These are phyloP conservation scores for Pouteria glomerata DNA, from an alignment of 148 eudicot genomes.

Conservation along the genomic window DNA sequence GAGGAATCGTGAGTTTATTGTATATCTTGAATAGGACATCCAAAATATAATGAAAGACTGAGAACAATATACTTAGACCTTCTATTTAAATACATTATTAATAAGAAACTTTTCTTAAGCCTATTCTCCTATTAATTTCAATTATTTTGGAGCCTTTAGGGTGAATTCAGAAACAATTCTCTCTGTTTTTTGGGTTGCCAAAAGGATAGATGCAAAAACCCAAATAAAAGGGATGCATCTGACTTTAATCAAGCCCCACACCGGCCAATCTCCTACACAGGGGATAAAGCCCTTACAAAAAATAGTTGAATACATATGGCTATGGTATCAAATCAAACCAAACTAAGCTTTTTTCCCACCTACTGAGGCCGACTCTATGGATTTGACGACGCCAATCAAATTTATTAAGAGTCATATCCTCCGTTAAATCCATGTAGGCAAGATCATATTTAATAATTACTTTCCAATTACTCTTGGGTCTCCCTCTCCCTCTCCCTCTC, in stretches of 20 bases:
- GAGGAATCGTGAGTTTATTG: slow-evolving; percentile 1
- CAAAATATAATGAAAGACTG: background rate
- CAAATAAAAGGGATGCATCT: background rate
- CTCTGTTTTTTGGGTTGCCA: background rate
- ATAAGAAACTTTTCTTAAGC: background rate
- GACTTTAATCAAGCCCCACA: background rate
- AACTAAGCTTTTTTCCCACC: no score
- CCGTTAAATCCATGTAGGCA: no score
- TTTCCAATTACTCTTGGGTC: no score
- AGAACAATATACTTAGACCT: background rate
- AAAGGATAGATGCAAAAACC: background rate
- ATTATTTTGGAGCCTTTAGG: background rate
- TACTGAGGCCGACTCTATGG: no score
- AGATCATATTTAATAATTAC: no score
- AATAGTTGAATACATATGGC: background rate
- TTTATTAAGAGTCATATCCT: no score
- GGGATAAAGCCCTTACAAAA: background rate
- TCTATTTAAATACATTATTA: background rate
- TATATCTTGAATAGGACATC: slow-evolving; percentile 1
- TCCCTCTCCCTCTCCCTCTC: no score
- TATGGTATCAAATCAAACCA: no score
- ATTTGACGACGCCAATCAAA: no score
- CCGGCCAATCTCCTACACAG: background rate
- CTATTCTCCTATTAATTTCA: background rate
- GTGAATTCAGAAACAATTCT: background rate